A percentile compares a stretch with the other conserved stretches of the same genome.
Conservation (phyloP, 352 stramenopile species). For the Globisporangium uncinulatum region DNA sequence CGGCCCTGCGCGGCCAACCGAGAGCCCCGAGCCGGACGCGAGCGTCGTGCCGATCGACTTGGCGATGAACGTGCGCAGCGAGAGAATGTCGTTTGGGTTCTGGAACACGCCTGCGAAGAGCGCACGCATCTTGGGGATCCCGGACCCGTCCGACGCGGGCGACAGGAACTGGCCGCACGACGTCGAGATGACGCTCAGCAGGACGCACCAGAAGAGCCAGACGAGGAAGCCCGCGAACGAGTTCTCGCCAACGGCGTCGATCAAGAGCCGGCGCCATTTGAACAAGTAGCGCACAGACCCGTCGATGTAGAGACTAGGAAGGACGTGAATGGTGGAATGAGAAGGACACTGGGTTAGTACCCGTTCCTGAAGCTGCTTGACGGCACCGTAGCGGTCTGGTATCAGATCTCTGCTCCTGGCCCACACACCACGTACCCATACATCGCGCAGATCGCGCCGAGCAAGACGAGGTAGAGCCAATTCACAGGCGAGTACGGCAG, state of each 20-base stretch:
- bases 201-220: constrained; percentile 61
- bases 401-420: neutral
- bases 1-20: constrained; percentile 57
- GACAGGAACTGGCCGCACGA: constrained; percentile 58
- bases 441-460: constrained; percentile 49
- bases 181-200: constrained; percentile 44
- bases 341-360: neutral
- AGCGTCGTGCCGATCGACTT: constrained; percentile 64
- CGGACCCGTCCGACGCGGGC: constrained; percentile 63
- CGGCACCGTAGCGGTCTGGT: too few relatives aligned
- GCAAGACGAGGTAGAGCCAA: constrained; percentile 67
- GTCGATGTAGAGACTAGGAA: constrained; percentile 51
- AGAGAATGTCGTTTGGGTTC: constrained; percentile 60
- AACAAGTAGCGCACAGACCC: constrained; percentile 65
- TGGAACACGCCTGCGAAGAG: constrained; percentile 72
- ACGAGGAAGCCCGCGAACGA: constrained; percentile 56
- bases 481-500: constrained; percentile 79
- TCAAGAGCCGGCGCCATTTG: constrained; percentile 41
- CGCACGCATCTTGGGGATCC: constrained; percentile 69
- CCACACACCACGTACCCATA: constrained; percentile 39
- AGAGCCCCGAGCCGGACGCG: constrained; percentile 57
- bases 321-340: neutral
- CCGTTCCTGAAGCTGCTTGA: neutral
- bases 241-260: constrained; percentile 51
- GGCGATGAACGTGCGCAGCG: constrained; percentile 56